Percentiles rank a stretch among this genome's conserved stretches.
Conservation (phyloP, 208 protist species). For the Leishmania mexicana region DNA sequence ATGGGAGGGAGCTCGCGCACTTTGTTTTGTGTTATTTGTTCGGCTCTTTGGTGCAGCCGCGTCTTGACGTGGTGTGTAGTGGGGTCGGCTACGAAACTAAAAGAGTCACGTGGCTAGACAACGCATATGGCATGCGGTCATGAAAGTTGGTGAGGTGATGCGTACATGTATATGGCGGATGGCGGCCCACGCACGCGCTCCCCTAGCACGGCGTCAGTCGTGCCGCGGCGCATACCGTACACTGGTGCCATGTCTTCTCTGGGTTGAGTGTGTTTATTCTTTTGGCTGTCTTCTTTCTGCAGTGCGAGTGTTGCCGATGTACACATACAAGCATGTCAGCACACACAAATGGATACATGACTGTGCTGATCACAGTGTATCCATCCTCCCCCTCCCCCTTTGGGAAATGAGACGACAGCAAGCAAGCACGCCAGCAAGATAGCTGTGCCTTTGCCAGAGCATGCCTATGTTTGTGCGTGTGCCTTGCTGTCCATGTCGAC, state of each 20-base stretch:
- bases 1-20: background rate
- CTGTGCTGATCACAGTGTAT: background rate
- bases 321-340: background rate
- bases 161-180: background rate
- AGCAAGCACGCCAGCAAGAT: background rate
- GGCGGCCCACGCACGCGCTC: background rate
- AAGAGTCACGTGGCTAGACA: background rate
- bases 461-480: background rate
- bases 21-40: background rate
- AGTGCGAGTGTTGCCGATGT: conserved; percentile 1
- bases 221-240: background rate
- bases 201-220: background rate
- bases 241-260: background rate
- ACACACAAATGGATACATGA: background rate
- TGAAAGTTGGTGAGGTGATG: background rate
- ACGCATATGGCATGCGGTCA: background rate
- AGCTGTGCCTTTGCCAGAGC: background rate
- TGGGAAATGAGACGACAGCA: background rate
- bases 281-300: background rate
- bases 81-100: background rate
- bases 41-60: background rate
- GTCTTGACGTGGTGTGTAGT: background rate
- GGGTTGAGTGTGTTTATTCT: background rate
- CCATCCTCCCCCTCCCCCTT: background rate
- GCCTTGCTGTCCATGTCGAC: background rate